A percentile compares a stretch with the other conserved stretches of the same genome.
Evolutionary conservation across 345 rosid species (phyloP).

Genomic region (Capsella bursapastoris): DNA sequence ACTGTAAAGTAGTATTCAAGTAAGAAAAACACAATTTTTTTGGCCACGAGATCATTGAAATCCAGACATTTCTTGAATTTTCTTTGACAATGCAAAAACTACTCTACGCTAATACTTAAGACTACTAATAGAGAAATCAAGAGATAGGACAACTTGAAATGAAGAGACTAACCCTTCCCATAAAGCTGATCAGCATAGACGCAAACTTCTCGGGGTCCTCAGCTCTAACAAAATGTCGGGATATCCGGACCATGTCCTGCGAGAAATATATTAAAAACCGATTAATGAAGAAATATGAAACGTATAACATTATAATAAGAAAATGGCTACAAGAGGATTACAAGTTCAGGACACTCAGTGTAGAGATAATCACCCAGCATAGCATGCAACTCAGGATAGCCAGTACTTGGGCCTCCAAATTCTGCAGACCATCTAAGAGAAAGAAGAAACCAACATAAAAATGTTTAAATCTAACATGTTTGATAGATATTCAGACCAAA

Average conservation of each 20-base stretch:
- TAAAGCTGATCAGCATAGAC: conserved; percentile 71
- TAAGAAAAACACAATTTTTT: neutral
- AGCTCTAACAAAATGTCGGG: conserved; percentile 89
- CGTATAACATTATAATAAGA: neutral
- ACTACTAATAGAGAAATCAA: neutral
- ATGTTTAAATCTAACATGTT: neutral
- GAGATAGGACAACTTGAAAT: neutral
- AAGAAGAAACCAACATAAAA: conserved; percentile 11
- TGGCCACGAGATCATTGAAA: conserved; percentile 8
- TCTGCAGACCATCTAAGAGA: conserved; percentile 85
- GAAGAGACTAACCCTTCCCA: conserved; percentile 74
- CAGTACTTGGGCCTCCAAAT: conserved; percentile 71
- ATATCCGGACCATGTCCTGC: conserved; percentile 91
- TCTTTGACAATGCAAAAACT: neutral
- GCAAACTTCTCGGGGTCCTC: conserved; percentile 74
- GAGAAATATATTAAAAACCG: conserved; percentile 22
- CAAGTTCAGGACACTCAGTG: conserved; percentile 91
- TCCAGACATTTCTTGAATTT: conserved; percentile 17
- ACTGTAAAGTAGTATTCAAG: conserved; percentile 57
- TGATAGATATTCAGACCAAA: conserved; percentile 13
- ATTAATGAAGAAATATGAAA: conserved; percentile 2
- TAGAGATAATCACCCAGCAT: conserved; percentile 90
- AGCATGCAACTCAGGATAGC: conserved; percentile 75
- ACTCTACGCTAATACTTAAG: neutral
- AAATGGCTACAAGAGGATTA: conserved; percentile 41